Evolutionary conservation across 208 protist genomes (phyloP).

Genomic region (Porcisia deanei): DNA sequence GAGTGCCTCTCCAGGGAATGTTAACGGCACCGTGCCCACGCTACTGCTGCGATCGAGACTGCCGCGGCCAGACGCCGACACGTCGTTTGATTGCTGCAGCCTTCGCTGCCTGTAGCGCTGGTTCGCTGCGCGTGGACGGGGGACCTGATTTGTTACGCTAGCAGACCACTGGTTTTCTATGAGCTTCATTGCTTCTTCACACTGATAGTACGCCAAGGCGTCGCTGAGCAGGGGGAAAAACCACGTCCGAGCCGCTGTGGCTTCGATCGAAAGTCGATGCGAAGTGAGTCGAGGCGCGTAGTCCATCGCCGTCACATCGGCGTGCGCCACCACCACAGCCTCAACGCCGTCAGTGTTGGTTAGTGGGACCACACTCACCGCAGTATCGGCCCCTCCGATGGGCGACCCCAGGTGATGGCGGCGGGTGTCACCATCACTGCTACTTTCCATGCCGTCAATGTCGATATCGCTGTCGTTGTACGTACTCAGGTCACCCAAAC

Average conservation of each 20-base stretch:
- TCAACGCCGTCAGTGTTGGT: constrained; percentile 40
- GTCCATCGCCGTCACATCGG: constrained; percentile 73
- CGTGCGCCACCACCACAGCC: constrained; percentile 64
- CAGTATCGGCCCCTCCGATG: constrained; percentile 5
- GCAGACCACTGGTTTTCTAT: constrained; percentile 43
- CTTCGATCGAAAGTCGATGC: constrained; percentile 72
- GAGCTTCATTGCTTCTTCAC: constrained; percentile 34
- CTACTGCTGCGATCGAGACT: not conserved
- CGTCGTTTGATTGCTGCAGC: not conserved
- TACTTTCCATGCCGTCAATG: not conserved
- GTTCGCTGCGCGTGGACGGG: constrained; percentile 3
- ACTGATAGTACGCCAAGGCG: constrained; percentile 57
- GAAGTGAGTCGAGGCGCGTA: constrained; percentile 57
- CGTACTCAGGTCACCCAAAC: not conserved
- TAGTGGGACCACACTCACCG: not conserved
- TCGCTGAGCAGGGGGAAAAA: constrained; percentile 56
- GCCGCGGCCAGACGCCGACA: not conserved
- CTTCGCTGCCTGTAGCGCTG: not conserved
- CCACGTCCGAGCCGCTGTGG: constrained; percentile 49
- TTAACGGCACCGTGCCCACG: not conserved
- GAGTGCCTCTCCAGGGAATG: not conserved
- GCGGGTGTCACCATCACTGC: not conserved
- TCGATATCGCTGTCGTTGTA: not conserved
- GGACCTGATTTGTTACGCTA: constrained; percentile 37
- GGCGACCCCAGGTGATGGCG: constrained; percentile 12